phyloP scores from a whole-genome alignment of 768 basidiomycete species.

The Lyophyllum atratum region DNA sequence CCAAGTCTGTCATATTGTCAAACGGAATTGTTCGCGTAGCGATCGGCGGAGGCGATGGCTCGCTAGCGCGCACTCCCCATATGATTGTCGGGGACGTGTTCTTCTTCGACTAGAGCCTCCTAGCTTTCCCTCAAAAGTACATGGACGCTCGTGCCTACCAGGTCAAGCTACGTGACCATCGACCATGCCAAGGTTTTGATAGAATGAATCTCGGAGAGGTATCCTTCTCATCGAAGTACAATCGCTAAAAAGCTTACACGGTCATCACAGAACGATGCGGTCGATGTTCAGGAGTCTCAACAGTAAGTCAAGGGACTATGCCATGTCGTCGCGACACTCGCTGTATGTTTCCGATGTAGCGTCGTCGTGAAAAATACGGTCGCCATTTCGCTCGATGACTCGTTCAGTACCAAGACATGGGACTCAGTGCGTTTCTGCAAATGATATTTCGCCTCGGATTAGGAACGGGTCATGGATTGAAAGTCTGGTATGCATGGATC shows the following conservation, averaged over 20 bases:
- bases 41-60: too few relatives aligned
- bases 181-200: constrained; percentile 10
- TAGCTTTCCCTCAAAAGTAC: too few relatives aligned
- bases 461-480: too few relatives aligned
- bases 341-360: background rate
- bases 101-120: too few relatives aligned
- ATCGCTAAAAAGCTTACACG: background rate
- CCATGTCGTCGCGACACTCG: too few relatives aligned
- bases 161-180: constrained; percentile 9
- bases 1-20: too few relatives aligned
- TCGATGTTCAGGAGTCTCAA: constrained; percentile 9
- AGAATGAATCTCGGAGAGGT: constrained; percentile 5
- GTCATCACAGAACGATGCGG: constrained; percentile 1
- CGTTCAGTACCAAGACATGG: constrained; percentile 12
- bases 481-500: too few relatives aligned
- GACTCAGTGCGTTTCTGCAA: too few relatives aligned
- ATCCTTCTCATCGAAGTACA: background rate
- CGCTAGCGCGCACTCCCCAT: too few relatives aligned
- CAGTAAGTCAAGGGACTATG: background rate
- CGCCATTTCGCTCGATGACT: constrained; percentile 5
- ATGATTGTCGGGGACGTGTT: too few relatives aligned
- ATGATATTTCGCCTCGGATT: too few relatives aligned
- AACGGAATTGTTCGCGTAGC: too few relatives aligned
- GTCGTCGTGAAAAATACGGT: constrained; percentile 8
- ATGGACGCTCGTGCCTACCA: constrained; percentile 8